Conservation (phyloP, 768 basidiomycete genomes). For the Ramaria rubella region DNA sequence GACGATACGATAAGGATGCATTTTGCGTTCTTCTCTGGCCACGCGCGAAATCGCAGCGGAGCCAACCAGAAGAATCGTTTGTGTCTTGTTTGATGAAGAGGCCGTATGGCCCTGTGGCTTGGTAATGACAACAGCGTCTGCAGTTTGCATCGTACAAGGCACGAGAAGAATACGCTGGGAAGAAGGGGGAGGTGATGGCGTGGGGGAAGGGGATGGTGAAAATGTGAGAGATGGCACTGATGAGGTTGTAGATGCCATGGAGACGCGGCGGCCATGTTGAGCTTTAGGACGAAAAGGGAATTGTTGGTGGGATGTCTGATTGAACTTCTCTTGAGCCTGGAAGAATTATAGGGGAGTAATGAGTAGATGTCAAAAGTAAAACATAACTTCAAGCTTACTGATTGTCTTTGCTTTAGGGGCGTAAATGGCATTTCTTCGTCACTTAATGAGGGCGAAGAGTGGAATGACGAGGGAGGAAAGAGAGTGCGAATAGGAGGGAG, state of each 20-base stretch:
- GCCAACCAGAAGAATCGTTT: background rate
- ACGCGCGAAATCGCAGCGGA: background rate
- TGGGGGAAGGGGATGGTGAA: constrained; percentile 8
- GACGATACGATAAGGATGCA: constrained; percentile 10
- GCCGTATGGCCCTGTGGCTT: background rate
- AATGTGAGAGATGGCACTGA: constrained; percentile 1
- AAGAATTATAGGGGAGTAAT: background rate
- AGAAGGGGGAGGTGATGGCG: background rate
- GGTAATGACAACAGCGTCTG: background rate
- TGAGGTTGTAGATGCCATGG: background rate
- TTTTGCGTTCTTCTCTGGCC: constrained; percentile 5
- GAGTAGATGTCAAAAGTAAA: background rate
- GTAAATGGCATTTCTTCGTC: background rate
- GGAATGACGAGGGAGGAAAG: background rate
- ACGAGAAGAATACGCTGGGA: background rate
- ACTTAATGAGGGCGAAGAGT: background rate
- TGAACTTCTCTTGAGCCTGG: background rate
- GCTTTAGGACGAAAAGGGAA: background rate
- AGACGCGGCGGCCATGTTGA: background rate
- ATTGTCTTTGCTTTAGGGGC: background rate
- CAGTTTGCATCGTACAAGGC: constrained; percentile 1
- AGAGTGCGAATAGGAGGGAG: constrained; percentile 7
- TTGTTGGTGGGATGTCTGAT: background rate
- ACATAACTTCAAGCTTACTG: background rate
- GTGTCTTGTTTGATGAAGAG: background rate